phyloP scores from a whole-genome alignment of 2,329 filamentous ascomycete species.

The Aureobasidium sp. region DNA sequence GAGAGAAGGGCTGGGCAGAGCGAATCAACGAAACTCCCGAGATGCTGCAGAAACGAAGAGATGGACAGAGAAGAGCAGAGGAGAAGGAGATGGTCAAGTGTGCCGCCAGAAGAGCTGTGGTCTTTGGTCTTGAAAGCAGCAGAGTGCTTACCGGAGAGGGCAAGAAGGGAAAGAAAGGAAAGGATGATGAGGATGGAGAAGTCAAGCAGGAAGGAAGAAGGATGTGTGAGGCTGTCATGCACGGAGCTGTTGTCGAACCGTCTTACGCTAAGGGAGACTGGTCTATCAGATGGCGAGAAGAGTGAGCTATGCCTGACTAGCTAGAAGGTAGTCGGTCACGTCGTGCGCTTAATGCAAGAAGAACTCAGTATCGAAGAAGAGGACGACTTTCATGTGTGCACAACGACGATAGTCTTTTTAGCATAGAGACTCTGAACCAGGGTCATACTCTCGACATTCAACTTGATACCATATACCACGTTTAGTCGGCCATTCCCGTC shows the following conservation, averaged over 20 bases:
- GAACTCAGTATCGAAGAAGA: no score
- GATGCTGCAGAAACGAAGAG: constrained; percentile 40
- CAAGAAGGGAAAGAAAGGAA: constrained; percentile 16
- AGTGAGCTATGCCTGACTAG: neutral
- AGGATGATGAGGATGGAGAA: constrained; percentile 18
- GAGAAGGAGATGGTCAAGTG: constrained; percentile 52
- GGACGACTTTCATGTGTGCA: no score
- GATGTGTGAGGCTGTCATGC: constrained; percentile 53
- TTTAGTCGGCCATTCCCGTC: no score
- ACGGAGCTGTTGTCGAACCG: constrained; percentile 49
- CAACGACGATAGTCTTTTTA: no score
- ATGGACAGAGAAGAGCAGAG: constrained; percentile 42
- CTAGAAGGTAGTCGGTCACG: no score
- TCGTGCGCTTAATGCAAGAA: no score
- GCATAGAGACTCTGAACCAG: no score
- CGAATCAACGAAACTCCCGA: constrained; percentile 45
- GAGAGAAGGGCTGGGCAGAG: constrained; percentile 49
- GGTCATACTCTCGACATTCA: no score
- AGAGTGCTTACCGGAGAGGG: constrained; percentile 19
- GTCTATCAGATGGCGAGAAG: constrained; percentile 50
- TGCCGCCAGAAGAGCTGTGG: constrained; percentile 54
- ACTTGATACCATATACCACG: no score
- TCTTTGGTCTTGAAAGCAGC: constrained; percentile 41
- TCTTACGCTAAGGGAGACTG: constrained; percentile 56
- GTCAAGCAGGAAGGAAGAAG: constrained; percentile 24